Conservation (phyloP, 2,329 filamentous ascomycete genomes). For the Scolecobasidium constrictum region DNA sequence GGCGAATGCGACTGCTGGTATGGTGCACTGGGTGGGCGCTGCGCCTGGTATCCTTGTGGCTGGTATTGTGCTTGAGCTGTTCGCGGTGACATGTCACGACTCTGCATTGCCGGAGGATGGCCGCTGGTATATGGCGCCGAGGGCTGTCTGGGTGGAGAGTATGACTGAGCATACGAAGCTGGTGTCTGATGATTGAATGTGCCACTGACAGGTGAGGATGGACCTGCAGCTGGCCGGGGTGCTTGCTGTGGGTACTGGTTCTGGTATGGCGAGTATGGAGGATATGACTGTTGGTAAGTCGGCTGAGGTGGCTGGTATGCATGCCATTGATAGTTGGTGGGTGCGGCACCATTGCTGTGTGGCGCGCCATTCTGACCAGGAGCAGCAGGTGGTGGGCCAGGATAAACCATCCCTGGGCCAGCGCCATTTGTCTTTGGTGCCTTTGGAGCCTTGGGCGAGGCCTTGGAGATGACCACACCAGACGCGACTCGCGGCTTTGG, state of each 20-base stretch:
- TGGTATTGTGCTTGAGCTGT: constrained; percentile 3
- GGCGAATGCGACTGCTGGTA: neutral
- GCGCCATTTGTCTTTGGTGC: neutral
- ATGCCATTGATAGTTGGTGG: neutral
- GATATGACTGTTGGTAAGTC: neutral
- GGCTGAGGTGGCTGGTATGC: neutral
- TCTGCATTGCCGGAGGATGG: neutral
- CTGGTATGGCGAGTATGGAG: neutral
- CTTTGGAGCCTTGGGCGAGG: neutral
- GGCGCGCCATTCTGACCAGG: neutral
- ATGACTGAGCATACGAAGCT: neutral
- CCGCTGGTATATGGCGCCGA: neutral
- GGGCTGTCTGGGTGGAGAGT: neutral
- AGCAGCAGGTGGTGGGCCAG: neutral
- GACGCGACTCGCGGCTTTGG: neutral
- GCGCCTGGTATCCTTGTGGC: neutral
- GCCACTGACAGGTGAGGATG: neutral
- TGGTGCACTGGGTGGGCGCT: neutral
- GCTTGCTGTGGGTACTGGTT: neutral
- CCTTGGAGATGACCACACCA: neutral
- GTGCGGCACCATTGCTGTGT: neutral
- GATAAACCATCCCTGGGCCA: neutral
- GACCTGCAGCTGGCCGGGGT: neutral
- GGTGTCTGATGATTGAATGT: neutral
- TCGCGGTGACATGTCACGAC: neutral